Conservation (phyloP, 1,284 basidiomycete genomes). For the Calocybe gambosa region DNA sequence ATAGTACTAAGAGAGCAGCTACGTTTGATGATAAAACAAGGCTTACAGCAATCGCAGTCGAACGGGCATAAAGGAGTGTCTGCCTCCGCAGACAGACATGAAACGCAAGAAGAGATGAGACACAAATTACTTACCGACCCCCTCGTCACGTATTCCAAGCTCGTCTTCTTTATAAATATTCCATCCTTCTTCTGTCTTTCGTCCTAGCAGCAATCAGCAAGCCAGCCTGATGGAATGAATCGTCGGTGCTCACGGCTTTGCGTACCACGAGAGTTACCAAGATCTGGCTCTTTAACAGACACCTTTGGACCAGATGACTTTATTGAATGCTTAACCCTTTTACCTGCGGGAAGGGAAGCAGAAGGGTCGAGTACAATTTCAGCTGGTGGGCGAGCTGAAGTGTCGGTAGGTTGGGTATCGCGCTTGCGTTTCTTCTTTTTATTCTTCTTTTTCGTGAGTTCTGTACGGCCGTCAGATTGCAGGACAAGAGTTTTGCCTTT, state of each 20-base stretch:
- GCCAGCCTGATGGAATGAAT: slow-evolving; percentile 7
- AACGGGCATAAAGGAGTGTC: slow-evolving; percentile 75
- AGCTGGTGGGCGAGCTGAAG: slow-evolving; percentile 30
- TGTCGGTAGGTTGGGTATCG: slow-evolving; percentile 14
- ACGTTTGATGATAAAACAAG: neutral
- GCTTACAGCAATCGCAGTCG: slow-evolving; percentile 81
- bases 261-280: slow-evolving; percentile 73
- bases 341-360: slow-evolving; percentile 21
- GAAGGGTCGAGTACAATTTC: slow-evolving; percentile 63
- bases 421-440: slow-evolving; percentile 34
- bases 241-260: slow-evolving; percentile 50
- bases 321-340: slow-evolving; percentile 29
- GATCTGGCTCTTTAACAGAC: slow-evolving; percentile 26
- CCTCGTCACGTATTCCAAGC: slow-evolving; percentile 65
- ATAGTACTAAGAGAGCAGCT: neutral
- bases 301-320: slow-evolving; percentile 18
- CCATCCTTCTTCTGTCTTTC: slow-evolving; percentile 82
- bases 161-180: slow-evolving; percentile 84
- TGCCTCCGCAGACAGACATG: slow-evolving; percentile 22
- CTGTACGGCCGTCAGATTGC: slow-evolving; percentile 16
- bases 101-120: slow-evolving; percentile 16
- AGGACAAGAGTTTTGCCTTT: slow-evolving; percentile 35
- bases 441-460: slow-evolving; percentile 35
- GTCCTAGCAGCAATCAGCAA: slow-evolving; percentile 40
- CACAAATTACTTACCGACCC: slow-evolving; percentile 58